Evolutionary conservation across 1,284 basidiomycete species (phyloP).

Genomic region (Ceratobasidium sp.): DNA sequence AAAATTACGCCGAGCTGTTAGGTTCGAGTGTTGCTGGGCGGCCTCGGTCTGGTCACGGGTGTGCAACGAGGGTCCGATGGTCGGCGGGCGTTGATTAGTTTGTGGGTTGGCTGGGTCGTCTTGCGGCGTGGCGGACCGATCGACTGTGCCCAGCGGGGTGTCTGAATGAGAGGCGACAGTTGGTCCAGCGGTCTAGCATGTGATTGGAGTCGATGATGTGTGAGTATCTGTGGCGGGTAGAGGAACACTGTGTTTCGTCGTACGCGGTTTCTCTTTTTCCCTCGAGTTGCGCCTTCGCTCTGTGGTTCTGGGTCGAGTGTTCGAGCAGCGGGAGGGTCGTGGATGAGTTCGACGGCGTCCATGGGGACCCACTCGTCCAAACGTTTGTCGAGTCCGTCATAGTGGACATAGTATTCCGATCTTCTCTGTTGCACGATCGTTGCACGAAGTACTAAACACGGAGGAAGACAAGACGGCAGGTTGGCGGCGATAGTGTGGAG

Average conservation of each 20-base stretch:
- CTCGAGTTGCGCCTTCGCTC: slow-evolving; percentile 20
- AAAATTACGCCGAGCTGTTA: slow-evolving; percentile 75
- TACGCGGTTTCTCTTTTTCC: slow-evolving; percentile 33
- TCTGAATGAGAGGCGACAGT: slow-evolving; percentile 20
- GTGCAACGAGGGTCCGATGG: slow-evolving; percentile 25
- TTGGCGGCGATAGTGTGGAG: slow-evolving; percentile 2
- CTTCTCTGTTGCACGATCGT: slow-evolving; percentile 57
- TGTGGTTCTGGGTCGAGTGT: slow-evolving; percentile 8
- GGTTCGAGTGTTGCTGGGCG: slow-evolving; percentile 70
- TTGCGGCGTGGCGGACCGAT: slow-evolving; percentile 19
- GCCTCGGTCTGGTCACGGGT: slow-evolving; percentile 46
- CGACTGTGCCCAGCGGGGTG: slow-evolving; percentile 7
- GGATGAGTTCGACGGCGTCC: slow-evolving; percentile 40
- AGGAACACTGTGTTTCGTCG: not conserved
- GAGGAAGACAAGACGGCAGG: slow-evolving; percentile 15
- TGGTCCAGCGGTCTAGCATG: slow-evolving; percentile 27
- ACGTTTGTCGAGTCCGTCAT: slow-evolving; percentile 71
- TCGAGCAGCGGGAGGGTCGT: slow-evolving; percentile 9
- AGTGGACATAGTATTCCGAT: slow-evolving; percentile 70
- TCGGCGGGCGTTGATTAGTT: not conserved
- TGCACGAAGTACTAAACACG: slow-evolving; percentile 25
- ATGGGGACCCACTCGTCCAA: slow-evolving; percentile 77
- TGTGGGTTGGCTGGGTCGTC: slow-evolving; percentile 17
- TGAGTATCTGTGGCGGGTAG: slow-evolving; percentile 20
- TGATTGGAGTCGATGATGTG: slow-evolving; percentile 7